Evolutionary conservation across 805 yeast species (phyloP).

Genomic region (Ogataea polymorpha): DNA sequence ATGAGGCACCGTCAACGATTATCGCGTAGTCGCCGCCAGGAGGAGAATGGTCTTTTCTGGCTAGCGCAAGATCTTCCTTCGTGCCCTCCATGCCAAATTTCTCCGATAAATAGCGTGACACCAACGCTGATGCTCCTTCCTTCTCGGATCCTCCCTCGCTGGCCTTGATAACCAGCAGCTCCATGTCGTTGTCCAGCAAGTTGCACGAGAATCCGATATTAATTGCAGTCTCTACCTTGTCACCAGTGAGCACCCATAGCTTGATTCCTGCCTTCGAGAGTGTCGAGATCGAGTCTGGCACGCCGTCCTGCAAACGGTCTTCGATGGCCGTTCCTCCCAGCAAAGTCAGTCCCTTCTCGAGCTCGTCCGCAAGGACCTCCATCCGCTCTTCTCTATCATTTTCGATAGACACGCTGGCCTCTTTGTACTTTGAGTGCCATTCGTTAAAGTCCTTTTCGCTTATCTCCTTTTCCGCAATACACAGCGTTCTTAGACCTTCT

Average conservation of each 20-base stretch:
- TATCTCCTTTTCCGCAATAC: slow-evolving; percentile 59
- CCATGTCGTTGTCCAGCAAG: slow-evolving; percentile 64
- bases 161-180: slow-evolving; percentile 54
- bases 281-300: slow-evolving; percentile 67
- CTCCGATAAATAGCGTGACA: slow-evolving; percentile 46
- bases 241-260: slow-evolving; percentile 82
- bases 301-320: slow-evolving; percentile 75
- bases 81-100: slow-evolving; percentile 46
- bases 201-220: slow-evolving; percentile 81
- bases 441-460: slow-evolving; percentile 41
- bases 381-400: slow-evolving; percentile 57
- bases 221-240: slow-evolving; percentile 79
- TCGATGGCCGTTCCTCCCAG: slow-evolving; percentile 83
- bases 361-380: slow-evolving; percentile 52
- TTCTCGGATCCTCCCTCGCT: slow-evolving; percentile 30
- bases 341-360: slow-evolving; percentile 55
- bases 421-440: slow-evolving; percentile 56
- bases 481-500: slow-evolving; percentile 76
- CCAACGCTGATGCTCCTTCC: slow-evolving; percentile 22
- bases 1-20: slow-evolving; percentile 68
- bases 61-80: slow-evolving; percentile 42
- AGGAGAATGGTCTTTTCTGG: slow-evolving; percentile 61
- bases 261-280: slow-evolving; percentile 73
- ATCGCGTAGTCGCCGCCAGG: slow-evolving; percentile 58
- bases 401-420: slow-evolving; percentile 54